Conservation (phyloP, 306 rosid genomes). For the Biancaea sappan region DNA sequence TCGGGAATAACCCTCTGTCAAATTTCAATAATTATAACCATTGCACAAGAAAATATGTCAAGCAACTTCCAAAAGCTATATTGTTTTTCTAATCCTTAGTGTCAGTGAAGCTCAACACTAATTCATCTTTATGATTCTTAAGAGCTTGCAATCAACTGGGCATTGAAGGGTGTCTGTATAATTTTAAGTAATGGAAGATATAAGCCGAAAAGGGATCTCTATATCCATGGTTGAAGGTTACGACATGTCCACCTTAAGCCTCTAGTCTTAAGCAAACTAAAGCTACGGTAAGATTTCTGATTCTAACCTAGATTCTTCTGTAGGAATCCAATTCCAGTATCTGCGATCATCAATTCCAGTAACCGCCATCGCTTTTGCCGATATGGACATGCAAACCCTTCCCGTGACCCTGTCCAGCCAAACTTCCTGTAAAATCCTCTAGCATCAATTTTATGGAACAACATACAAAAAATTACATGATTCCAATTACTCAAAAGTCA, state of each 20-base stretch:
- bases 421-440: slow-evolving; percentile 19
- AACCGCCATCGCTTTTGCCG: slow-evolving; percentile 59
- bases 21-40: neutral
- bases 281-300: neutral
- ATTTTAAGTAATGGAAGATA: neutral
- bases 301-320: slow-evolving; percentile 72
- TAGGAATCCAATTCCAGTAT: slow-evolving; percentile 75
- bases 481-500: slow-evolving; percentile 31
- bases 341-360: slow-evolving; percentile 63
- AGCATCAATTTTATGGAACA: slow-evolving; percentile 18
- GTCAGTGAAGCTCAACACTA: neutral
- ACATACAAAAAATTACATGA: neutral
- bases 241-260: neutral
- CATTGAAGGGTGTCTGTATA: neutral
- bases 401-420: slow-evolving; percentile 67
- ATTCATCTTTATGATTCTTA: neutral
- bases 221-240: neutral
- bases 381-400: slow-evolving; percentile 48
- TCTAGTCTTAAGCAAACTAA: slow-evolving; percentile 7
- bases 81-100: neutral
- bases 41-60: neutral
- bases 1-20: neutral
- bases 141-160: neutral
- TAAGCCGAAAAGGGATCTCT: neutral
- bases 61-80: slow-evolving; percentile 5